A percentile compares a stretch with the other conserved stretches of the same genome.
Evolutionary conservation across 768 basidiomycete species (phyloP).

Genomic region (Termitomyces sp.): DNA sequence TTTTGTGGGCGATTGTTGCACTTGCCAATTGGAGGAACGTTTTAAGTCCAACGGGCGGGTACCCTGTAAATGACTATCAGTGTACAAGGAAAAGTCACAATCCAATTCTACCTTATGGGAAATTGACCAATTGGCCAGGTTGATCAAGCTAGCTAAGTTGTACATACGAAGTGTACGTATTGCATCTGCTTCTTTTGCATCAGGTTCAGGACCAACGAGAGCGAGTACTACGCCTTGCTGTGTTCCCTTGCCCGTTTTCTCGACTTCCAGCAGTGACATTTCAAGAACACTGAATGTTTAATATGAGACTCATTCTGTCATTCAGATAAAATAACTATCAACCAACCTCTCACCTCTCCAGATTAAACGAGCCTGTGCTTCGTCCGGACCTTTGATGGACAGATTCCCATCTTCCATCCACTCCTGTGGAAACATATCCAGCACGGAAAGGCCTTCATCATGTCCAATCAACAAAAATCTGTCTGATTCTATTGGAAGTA

Average conservation of each 20-base stretch:
- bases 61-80: constrained; percentile 33
- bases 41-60: constrained; percentile 57
- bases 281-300: constrained; percentile 57
- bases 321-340: not conserved
- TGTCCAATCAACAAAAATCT: constrained; percentile 73
- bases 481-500: constrained; percentile 65
- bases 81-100: not conserved
- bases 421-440: constrained; percentile 79
- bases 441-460: constrained; percentile 73
- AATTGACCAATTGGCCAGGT: constrained; percentile 69
- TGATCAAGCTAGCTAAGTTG: constrained; percentile 69
- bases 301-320: not conserved
- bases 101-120: constrained; percentile 50
- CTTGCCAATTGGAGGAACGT: constrained; percentile 44
- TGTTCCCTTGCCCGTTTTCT: constrained; percentile 40
- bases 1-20: constrained; percentile 42
- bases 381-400: constrained; percentile 57
- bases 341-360: constrained; percentile 78
- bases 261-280: constrained; percentile 70
- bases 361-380: constrained; percentile 60
- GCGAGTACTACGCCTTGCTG: constrained; percentile 75
- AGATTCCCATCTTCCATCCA: constrained; percentile 49
- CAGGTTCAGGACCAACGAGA: constrained; percentile 62
- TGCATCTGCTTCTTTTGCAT: constrained; percentile 51
- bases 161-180: constrained; percentile 72